phyloP scores from a whole-genome alignment of 495 filamentous ascomycete species.

The Neurospora sp. region DNA sequence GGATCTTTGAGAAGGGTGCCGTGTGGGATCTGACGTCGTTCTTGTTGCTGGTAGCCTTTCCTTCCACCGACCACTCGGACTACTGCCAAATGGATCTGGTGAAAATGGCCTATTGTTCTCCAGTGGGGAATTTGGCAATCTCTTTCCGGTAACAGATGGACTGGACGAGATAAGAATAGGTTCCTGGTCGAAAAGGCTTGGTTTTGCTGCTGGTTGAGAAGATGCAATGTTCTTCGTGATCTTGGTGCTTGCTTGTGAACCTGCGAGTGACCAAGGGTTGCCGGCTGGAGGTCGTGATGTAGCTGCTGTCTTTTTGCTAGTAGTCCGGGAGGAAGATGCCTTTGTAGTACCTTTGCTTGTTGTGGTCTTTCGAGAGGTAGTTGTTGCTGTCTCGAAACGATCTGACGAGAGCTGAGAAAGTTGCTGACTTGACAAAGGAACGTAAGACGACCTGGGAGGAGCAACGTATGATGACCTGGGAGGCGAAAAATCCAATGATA shows the following conservation, averaged over 20 bases:
- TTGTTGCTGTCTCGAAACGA: neutral
- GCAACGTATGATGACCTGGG: neutral
- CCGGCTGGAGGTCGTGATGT: slow-evolving; percentile 7
- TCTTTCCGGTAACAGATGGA: slow-evolving; percentile 18
- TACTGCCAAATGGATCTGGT: slow-evolving; percentile 27
- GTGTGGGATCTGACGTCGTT: neutral
- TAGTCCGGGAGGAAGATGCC: neutral
- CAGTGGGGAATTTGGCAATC: neutral
- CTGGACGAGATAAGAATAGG: slow-evolving; percentile 37
- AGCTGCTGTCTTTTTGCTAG: slow-evolving; percentile 8
- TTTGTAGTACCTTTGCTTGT: neutral
- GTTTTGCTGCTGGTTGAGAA: slow-evolving; percentile 1
- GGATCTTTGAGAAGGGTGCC: neutral
- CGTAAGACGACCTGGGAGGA: neutral
- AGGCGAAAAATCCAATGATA: neutral
- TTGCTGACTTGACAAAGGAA: neutral
- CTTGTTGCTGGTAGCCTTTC: neutral
- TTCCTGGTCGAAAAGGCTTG: slow-evolving; percentile 8
- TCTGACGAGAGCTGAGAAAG: neutral
- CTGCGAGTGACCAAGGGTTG: slow-evolving; percentile 36
- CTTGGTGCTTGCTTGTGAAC: slow-evolving; percentile 29
- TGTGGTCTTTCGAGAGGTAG: slow-evolving; percentile 1
- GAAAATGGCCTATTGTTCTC: slow-evolving; percentile 11
- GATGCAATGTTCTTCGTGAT: slow-evolving; percentile 11
- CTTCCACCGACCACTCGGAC: neutral